phyloP scores from a whole-genome alignment of 495 filamentous ascomycete genomes.

The Lophiostoma macrostomum region DNA sequence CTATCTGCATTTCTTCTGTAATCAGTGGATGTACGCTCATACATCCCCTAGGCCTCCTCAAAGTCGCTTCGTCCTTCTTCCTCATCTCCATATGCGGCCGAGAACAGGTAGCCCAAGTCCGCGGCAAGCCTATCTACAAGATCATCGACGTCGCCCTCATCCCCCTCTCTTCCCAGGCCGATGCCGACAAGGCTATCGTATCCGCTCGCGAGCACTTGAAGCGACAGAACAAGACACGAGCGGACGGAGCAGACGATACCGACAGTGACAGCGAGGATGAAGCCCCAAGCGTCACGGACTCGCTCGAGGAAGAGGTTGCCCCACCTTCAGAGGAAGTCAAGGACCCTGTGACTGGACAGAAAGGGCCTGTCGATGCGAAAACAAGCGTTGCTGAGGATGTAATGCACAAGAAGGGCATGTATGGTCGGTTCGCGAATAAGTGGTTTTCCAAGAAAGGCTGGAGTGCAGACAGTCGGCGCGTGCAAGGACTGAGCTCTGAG shows the following conservation, averaged over 20 bases:
- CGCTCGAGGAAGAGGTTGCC: slow-evolving; percentile 36
- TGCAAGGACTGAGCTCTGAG: slow-evolving; percentile 54
- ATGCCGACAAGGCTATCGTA: slow-evolving; percentile 67
- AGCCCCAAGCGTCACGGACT: slow-evolving; percentile 25
- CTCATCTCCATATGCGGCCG: slow-evolving; percentile 79
- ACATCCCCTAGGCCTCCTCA: slow-evolving; percentile 62
- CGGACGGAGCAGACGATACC: slow-evolving; percentile 28
- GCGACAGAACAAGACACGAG: slow-evolving; percentile 40
- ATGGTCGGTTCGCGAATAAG: slow-evolving; percentile 80
- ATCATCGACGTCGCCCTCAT: slow-evolving; percentile 84
- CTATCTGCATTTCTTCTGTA: too few relatives aligned
- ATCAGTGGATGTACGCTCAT: too few relatives aligned
- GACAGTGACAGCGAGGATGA: slow-evolving; percentile 45
- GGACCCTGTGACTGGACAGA: slow-evolving; percentile 21
- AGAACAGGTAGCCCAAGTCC: slow-evolving; percentile 82
- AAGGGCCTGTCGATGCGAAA: slow-evolving; percentile 38
- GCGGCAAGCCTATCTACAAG: slow-evolving; percentile 76
- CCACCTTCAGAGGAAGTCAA: slow-evolving; percentile 10
- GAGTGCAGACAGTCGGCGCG: slow-evolving; percentile 57
- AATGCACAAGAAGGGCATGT: slow-evolving; percentile 69
- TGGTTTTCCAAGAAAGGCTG: slow-evolving; percentile 87
- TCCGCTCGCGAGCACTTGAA: slow-evolving; percentile 56
- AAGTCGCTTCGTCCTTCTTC: slow-evolving; percentile 58
- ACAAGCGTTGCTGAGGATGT: slow-evolving; percentile 79
- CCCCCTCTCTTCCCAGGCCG: slow-evolving; percentile 70